These are phyloP conservation scores for Nitzschia inconspicua DNA, from an alignment of 108 stramenopile genomes.

Conservation along the genomic window DNA sequence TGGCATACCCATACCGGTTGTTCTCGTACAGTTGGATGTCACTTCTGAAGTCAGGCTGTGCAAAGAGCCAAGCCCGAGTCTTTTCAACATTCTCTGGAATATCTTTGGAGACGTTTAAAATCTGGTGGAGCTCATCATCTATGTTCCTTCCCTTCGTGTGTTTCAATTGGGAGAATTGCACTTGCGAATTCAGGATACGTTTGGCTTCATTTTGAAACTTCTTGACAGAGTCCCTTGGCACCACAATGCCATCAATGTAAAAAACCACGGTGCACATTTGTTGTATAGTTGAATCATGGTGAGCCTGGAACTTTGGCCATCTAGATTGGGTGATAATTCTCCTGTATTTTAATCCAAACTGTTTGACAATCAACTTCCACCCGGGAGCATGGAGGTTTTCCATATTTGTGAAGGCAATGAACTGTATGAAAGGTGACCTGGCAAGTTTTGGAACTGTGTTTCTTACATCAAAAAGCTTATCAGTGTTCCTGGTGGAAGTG, in stretches of 20 bases:
- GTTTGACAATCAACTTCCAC: conserved; percentile 12
- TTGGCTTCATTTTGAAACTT: conserved; percentile 16
- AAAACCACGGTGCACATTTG: conserved; percentile 25
- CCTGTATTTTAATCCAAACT: conserved; percentile 4
- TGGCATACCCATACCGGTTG: conserved; percentile 16
- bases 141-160: conserved; percentile 11
- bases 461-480: conserved; percentile 13
- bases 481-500: background rate
- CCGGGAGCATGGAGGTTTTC: conserved; percentile 21
- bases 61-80: conserved; percentile 13
- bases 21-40: conserved; percentile 21
- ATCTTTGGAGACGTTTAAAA: conserved; percentile 20
- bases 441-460: background rate
- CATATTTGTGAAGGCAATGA: conserved; percentile 30
- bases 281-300: conserved; percentile 6
- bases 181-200: conserved; percentile 8
- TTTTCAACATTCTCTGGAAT: conserved; percentile 20
- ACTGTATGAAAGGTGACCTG: conserved; percentile 16
- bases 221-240: conserved; percentile 14
- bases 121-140: conserved; percentile 23
- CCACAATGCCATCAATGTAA: conserved; percentile 33
- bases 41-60: conserved; percentile 19
- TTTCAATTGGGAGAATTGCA: conserved; percentile 15
- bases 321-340: conserved; percentile 20
- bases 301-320: conserved; percentile 31